Conservation (phyloP, 306 rosid genomes). For the Vigna nakashimae region DNA sequence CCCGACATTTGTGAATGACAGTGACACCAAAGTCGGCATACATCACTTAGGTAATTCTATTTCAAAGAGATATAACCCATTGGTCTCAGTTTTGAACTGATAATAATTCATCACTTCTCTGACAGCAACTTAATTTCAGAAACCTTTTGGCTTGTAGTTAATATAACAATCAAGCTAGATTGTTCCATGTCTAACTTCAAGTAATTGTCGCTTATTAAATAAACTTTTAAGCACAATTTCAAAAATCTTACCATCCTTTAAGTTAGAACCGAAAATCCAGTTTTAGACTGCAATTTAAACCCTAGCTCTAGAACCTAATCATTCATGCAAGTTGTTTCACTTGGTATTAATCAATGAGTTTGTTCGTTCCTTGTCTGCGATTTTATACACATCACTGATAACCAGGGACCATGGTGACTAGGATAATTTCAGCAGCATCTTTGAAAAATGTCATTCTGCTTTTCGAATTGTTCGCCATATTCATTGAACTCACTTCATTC, state of each 20-base stretch:
- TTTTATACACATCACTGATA: slow-evolving; percentile 2
- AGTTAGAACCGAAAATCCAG: neutral
- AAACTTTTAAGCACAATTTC: neutral
- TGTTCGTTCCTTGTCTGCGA: slow-evolving; percentile 19
- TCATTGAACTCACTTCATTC: slow-evolving; percentile 45
- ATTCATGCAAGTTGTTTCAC: slow-evolving; percentile 26
- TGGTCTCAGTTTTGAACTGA: too few species aligned
- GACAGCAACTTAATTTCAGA: neutral
- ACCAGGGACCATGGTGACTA: slow-evolving; percentile 22
- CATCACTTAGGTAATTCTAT: too few species aligned
- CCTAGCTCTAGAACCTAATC: slow-evolving; percentile 2
- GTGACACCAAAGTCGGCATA: too few species aligned
- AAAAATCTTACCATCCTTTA: neutral
- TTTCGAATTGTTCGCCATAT: slow-evolving; percentile 29
- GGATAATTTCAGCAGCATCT: slow-evolving; percentile 5
- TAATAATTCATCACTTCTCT: too few species aligned
- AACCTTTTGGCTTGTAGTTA: neutral
- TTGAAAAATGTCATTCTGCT: slow-evolving; percentile 24
- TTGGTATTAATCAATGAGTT: slow-evolving; percentile 4
- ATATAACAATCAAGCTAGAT: neutral
- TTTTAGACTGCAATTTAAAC: neutral
- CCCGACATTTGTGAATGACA: too few species aligned
- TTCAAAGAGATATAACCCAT: too few species aligned
- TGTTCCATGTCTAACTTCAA: too few species aligned
- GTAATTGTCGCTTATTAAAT: too few species aligned